Evolutionary conservation across 345 rosid genomes (phyloP).

Genomic region (Salix udensis): DNA sequence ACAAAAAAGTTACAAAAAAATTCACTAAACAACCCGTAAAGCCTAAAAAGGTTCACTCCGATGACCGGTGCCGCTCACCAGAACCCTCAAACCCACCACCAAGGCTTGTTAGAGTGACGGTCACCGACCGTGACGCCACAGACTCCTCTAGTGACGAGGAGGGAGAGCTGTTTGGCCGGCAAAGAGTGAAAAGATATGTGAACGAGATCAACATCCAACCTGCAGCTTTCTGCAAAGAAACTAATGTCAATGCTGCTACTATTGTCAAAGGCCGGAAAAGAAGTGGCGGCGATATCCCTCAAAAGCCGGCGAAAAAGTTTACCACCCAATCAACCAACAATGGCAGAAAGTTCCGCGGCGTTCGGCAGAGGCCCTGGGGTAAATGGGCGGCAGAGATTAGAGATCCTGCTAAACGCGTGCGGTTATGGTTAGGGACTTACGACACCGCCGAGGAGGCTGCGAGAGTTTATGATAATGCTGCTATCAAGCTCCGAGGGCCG

Average conservation of each 20-base stretch:
- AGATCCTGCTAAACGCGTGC: constrained; percentile 76
- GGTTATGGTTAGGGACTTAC: constrained; percentile 90
- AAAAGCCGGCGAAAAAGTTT: background rate
- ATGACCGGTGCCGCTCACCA: constrained; percentile 1
- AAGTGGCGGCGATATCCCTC: constrained; percentile 4
- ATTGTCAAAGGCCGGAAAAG: constrained; percentile 25
- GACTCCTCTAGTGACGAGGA: constrained; percentile 94
- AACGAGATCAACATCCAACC: constrained; percentile 65
- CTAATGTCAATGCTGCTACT: background rate
- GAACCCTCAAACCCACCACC: background rate
- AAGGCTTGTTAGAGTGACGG: constrained; percentile 49
- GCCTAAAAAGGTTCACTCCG: constrained; percentile 8
- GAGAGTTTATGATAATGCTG: constrained; percentile 85
- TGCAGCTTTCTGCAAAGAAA: constrained; percentile 18
- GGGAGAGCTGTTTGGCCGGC: constrained; percentile 35
- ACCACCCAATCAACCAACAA: background rate
- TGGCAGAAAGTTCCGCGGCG: constrained; percentile 77
- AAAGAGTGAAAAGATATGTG: constrained; percentile 61
- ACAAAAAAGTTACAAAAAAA: constrained; percentile 47
- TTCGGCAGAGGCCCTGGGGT: constrained; percentile 93
- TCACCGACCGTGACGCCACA: constrained; percentile 76
- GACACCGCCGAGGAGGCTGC: constrained; percentile 97
- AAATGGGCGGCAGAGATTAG: constrained; percentile 99
- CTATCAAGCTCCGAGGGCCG: constrained; percentile 81
- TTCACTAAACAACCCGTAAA: constrained; percentile 30